Evolutionary conservation across 2,329 filamentous ascomycete genomes (phyloP).

Genomic region (Coniochaeta sp.): DNA sequence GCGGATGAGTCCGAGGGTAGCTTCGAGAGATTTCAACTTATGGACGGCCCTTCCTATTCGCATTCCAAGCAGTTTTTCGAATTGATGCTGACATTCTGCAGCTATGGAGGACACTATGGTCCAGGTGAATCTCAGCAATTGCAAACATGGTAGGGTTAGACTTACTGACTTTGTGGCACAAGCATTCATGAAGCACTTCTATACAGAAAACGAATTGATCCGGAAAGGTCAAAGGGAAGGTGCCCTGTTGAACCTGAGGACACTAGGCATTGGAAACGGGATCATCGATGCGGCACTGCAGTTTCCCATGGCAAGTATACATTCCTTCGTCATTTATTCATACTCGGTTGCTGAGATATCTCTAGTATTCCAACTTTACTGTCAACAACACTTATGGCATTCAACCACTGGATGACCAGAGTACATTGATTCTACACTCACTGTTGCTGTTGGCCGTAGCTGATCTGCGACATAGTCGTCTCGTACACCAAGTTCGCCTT

Average conservation of each 20-base stretch:
- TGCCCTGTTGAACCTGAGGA: constrained; percentile 2
- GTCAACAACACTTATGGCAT: constrained; percentile 43
- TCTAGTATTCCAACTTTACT: constrained; percentile 21
- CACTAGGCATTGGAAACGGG: constrained; percentile 8
- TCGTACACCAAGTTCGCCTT: constrained; percentile 9
- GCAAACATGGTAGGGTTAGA: too few species aligned
- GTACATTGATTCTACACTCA: too few species aligned
- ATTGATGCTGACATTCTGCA: not conserved
- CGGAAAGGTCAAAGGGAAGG: not conserved
- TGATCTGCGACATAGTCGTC: too few species aligned
- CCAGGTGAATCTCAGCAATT: constrained; percentile 4
- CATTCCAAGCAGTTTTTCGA: not conserved
- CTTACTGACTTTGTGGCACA: not conserved
- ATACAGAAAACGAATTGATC: constrained; percentile 1
- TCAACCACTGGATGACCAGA: constrained; percentile 4
- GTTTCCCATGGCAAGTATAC: constrained; percentile 8
- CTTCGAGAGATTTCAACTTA: constrained; percentile 13
- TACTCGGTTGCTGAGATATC: not conserved
- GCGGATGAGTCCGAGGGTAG: constrained; percentile 19
- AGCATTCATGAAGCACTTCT: constrained; percentile 4
- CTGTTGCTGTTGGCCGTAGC: too few species aligned
- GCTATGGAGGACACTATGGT: constrained; percentile 9
- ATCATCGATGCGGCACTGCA: constrained; percentile 10
- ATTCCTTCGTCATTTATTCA: too few species aligned
- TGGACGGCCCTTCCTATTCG: constrained; percentile 9